phyloP scores from a whole-genome alignment of 352 stramenopile species.

The Peronosclerospora sorghi region DNA sequence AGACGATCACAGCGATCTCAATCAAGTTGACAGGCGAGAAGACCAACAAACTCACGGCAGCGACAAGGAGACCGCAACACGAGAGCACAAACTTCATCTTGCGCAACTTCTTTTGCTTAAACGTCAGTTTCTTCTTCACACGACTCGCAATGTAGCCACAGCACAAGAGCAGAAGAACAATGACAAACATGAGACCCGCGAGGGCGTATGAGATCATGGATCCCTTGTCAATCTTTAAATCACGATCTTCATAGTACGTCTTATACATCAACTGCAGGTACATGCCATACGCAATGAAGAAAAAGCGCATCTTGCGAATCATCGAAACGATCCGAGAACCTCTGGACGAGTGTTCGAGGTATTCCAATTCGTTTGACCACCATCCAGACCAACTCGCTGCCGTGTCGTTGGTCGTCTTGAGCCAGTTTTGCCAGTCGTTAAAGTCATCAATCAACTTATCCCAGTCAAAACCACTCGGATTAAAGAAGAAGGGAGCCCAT shows the following conservation, averaged over 20 bases:
- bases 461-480: constrained; percentile 98
- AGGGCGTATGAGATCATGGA: constrained; percentile 60
- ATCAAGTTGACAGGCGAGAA: constrained; percentile 64
- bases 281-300: constrained; percentile 60
- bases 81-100: constrained; percentile 84
- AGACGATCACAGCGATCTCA: constrained; percentile 54
- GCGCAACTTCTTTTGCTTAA: constrained; percentile 83
- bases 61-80: constrained; percentile 54
- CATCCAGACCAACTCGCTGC: constrained; percentile 81
- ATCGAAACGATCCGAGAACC: constrained; percentile 55
- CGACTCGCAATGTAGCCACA: constrained; percentile 76
- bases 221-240: constrained; percentile 45
- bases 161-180: constrained; percentile 69
- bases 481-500: constrained; percentile 89
- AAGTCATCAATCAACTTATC: constrained; percentile 93
- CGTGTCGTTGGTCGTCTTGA: constrained; percentile 82
- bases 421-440: constrained; percentile 91
- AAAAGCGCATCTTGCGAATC: constrained; percentile 77
- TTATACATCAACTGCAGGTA: constrained; percentile 77
- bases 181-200: constrained; percentile 49
- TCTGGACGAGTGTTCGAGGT: constrained; percentile 66
- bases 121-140: constrained; percentile 84
- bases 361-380: constrained; percentile 79
- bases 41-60: constrained; percentile 45
- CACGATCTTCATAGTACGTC: constrained; percentile 57